Base-by-base conservation (phyloP, 768 basidiomycete genomes). In the Mrakia hoshinonis region DNA sequence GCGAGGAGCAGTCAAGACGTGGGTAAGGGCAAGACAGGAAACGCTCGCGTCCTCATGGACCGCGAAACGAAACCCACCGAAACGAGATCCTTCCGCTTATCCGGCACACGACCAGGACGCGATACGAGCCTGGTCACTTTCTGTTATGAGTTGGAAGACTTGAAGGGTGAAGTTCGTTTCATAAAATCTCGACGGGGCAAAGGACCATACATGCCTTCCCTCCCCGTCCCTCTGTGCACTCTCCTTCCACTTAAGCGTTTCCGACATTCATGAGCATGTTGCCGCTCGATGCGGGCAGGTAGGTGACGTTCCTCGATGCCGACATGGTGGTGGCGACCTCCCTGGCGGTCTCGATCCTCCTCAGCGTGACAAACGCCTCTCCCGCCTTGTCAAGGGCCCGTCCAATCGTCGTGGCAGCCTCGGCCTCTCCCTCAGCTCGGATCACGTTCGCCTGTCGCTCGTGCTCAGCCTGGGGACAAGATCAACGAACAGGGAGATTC, bases 391-490 rank as follows among this genome's bases (percentile, higher is more conserved):
- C 89, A 78, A 99, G 81, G 29, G 96, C 90, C 72, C 83, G 84
- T 22, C 92, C 94, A 77, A 99, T 95, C 67, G 92, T 95, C 73
- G 87, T 82, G 1, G 96, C 96, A 5, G 96, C 96, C 81, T 98
- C 94, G 1, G 95, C 96, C 82, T 99, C 95, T 67, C 96, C 96
- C 80, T 99, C 95, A 0, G 96, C 96, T 58, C 96, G 87, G 69
- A 99, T 97, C 72, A 99, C 94, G 0, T 93, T 90, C 0, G 96
- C 96, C 83, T 98, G 94, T 73, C 94, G 87, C 80, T 99, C 96
- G 88, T 99, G 96, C 79, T 98, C 96, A 36, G 96, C 94, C 92
- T 95, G 74, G 15, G 38, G 36, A 46, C 29, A 74, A 74, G 66
- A 26, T 71, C 69, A 67, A 48, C 24, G 66, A 48, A 49, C 10